Conservation (phyloP, 768 basidiomycete species). For the Pulveroboletus sp. region DNA sequence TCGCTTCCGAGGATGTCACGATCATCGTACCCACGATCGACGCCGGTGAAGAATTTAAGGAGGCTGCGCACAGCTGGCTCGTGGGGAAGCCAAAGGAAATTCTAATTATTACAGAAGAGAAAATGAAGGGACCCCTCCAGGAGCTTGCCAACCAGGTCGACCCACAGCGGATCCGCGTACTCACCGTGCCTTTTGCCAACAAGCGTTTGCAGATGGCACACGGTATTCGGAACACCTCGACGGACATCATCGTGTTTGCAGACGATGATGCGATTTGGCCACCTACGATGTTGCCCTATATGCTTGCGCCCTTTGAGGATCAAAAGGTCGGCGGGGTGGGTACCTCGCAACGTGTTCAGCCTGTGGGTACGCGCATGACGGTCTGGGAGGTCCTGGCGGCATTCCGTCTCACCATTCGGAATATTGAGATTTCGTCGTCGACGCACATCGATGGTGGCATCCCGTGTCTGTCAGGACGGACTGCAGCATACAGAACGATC, state of each 20-base stretch:
- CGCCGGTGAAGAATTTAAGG: slow-evolving; percentile 93
- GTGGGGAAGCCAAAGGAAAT: slow-evolving; percentile 87
- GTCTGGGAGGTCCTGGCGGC: slow-evolving; percentile 96
- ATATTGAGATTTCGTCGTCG: slow-evolving; percentile 86
- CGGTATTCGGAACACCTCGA: slow-evolving; percentile 86
- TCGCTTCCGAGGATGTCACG: slow-evolving; percentile 90
- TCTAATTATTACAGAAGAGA: slow-evolving; percentile 77
- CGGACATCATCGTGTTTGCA: slow-evolving; percentile 92
- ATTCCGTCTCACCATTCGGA: slow-evolving; percentile 88
- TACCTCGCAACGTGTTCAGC: slow-evolving; percentile 85
- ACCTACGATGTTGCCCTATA: slow-evolving; percentile 82
- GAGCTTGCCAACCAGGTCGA: slow-evolving; percentile 87
- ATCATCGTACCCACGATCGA: slow-evolving; percentile 97
- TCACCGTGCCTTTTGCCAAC: slow-evolving; percentile 91
- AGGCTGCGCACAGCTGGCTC: slow-evolving; percentile 90
- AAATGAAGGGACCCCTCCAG: slow-evolving; percentile 86
- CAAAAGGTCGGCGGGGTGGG: slow-evolving; percentile 92
- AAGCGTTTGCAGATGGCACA: slow-evolving; percentile 94
- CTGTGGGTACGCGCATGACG: slow-evolving; percentile 75
- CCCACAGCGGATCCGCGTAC: slow-evolving; percentile 77
- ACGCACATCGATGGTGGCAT: slow-evolving; percentile 93
- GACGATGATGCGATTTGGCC: slow-evolving; percentile 98
- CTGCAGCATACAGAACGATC: slow-evolving; percentile 90
- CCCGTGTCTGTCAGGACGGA: slow-evolving; percentile 89
- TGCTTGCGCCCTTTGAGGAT: slow-evolving; percentile 92